Conservation (phyloP, 2,329 filamentous ascomycete genomes). For the Amauroascus verrucosus region DNA sequence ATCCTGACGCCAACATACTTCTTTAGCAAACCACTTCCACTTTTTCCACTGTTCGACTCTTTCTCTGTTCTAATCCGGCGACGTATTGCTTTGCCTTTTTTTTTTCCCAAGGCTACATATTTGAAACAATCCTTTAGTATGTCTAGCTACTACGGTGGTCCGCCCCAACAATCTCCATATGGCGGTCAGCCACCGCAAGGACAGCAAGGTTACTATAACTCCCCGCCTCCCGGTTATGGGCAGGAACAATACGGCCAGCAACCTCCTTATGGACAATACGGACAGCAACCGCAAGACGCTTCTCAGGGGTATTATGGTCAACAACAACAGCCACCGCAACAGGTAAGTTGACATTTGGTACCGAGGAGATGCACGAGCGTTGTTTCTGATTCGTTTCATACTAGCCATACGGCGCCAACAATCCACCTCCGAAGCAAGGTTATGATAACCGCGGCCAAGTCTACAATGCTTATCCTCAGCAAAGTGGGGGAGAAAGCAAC, state of each 20-base stretch:
- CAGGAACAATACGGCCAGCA: constrained; percentile 12
- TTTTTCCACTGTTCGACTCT: neutral
- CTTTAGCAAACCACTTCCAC: neutral
- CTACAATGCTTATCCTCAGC: constrained; percentile 16
- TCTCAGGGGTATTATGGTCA: constrained; percentile 12
- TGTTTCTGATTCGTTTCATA: neutral
- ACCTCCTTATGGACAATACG: constrained; percentile 13
- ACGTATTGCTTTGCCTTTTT: neutral
- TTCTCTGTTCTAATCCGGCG: too few relatives aligned
- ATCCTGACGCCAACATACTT: neutral
- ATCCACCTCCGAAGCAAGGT: constrained; percentile 13
- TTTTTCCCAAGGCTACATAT: neutral
- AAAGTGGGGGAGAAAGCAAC: constrained; percentile 23
- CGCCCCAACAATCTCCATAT: constrained; percentile 4
- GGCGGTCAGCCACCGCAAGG: constrained; percentile 9
- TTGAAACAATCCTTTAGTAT: constrained; percentile 2
- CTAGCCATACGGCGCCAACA: constrained; percentile 1
- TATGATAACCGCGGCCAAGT: constrained; percentile 23
- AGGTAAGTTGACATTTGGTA: constrained; percentile 19
- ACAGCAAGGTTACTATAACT: constrained; percentile 11
- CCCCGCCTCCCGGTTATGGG: constrained; percentile 13
- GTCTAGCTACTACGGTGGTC: constrained; percentile 15
- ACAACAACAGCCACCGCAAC: constrained; percentile 14
- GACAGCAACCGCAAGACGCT: constrained; percentile 15
- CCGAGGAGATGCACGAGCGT: neutral